Conservation (phyloP, 495 filamentous ascomycete species). For the Parachaetomium inaequale region DNA sequence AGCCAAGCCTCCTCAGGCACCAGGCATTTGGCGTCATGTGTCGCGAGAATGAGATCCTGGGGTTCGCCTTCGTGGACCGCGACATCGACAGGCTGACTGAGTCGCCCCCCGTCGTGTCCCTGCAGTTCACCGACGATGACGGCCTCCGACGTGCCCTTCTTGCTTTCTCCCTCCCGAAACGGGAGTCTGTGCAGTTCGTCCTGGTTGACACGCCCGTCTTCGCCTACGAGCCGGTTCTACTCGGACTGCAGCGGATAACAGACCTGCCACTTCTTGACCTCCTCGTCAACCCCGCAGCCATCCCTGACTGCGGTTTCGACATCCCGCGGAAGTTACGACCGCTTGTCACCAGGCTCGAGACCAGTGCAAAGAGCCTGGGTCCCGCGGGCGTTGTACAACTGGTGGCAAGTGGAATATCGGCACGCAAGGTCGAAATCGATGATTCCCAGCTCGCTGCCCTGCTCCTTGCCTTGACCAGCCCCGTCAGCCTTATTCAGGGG, state of each 20-base stretch:
- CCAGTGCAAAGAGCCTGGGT: neutral
- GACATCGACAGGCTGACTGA: slow-evolving; percentile 50
- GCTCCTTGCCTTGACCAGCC: slow-evolving; percentile 49
- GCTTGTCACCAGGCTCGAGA: neutral
- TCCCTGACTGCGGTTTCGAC: neutral
- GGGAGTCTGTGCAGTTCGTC: slow-evolving; percentile 45
- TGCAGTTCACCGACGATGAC: slow-evolving; percentile 49
- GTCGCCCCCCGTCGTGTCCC: slow-evolving; percentile 46
- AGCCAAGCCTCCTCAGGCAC: slow-evolving; percentile 54
- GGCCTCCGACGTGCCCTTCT: slow-evolving; percentile 35
- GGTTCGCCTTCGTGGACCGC: slow-evolving; percentile 60
- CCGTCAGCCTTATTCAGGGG: slow-evolving; percentile 66
- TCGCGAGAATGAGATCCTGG: slow-evolving; percentile 48
- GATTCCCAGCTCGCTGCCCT: slow-evolving; percentile 58
- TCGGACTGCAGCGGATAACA: slow-evolving; percentile 53
- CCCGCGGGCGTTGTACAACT: neutral
- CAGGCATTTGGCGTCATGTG: slow-evolving; percentile 59
- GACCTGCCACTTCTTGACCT: slow-evolving; percentile 53
- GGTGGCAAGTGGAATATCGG: slow-evolving; percentile 2
- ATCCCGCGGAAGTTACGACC: neutral
- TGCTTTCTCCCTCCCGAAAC: slow-evolving; percentile 42
- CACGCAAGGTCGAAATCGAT: slow-evolving; percentile 46
- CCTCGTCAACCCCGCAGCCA: slow-evolving; percentile 38
- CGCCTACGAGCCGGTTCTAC: slow-evolving; percentile 67
- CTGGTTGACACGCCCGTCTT: slow-evolving; percentile 65